Evolutionary conservation across 176 grass and related monocot genomes (phyloP), one percentile per base, ranked within the genome.

Genomic region (Paspalum vaginatum): DNA sequence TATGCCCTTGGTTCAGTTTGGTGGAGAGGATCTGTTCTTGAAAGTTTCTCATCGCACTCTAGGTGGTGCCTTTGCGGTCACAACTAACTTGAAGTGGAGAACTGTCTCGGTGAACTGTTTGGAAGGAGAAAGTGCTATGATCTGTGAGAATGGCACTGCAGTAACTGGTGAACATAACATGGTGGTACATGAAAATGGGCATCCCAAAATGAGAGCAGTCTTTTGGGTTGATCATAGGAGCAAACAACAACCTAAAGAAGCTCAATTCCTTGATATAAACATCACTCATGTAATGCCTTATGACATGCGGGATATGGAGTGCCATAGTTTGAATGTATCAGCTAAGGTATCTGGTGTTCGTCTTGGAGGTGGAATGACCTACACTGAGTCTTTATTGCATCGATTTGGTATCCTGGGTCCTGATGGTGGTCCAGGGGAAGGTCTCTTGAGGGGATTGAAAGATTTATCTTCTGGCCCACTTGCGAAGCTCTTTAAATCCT

Each of bases 41-140:
- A 99, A 88, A 93, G 93, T 99, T 82, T 99, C 93, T 82, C 97
- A 99, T 84, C 93, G 97, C 54, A 93, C 97, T 73, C 87, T 99
- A 61, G 97, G 97, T 85, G 97, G 97, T 55, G 97, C 97, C 79
- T 93, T 96, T 86, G 97, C 93, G 50, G 97, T 99, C 71, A 93
- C 85, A 46, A 99, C 97, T 74, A 91, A 91, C 64, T 88, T 99
- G 67, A 66, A 64, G 64, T 99, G 92, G 96, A 91, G 83, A 89
- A 74, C 88, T 58, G 85, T 91, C 70, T 95, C 90, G 40, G 78
- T 99, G 25, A 95, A 93, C 61, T 99, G 96, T 89, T 91, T 95
- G 68, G 96, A 99, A 68, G 91, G 87, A 92, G 85, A 90, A 78
- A 77, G 57, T 57, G 70, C 66, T 48, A 53, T 45, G 22, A 54